A percentile compares a stretch with the other conserved stretches of the same genome.
phyloP scores from a whole-genome alignment of 2,329 filamentous ascomycete genomes.

The Penicillium capsulatum region DNA sequence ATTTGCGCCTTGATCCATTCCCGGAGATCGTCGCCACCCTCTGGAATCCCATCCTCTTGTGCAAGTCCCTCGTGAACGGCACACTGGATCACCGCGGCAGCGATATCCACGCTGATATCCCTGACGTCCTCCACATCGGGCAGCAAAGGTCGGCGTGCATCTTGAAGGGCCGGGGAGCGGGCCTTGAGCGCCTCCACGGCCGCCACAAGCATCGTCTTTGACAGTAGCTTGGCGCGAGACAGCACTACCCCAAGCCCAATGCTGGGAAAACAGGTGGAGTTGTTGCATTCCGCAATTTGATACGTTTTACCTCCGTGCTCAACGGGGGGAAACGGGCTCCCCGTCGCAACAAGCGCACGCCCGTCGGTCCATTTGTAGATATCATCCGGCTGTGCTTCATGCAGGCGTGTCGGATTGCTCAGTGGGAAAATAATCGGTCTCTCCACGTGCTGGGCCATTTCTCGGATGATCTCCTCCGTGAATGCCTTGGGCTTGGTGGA shows the following conservation, averaged over 20 bases:
- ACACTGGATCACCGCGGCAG: constrained; percentile 66
- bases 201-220: constrained; percentile 75
- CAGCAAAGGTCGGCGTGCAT: constrained; percentile 62
- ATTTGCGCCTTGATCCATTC: constrained; percentile 42
- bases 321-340: constrained; percentile 75
- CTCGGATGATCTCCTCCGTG: constrained; percentile 66
- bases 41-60: constrained; percentile 62
- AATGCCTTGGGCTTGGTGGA: constrained; percentile 75
- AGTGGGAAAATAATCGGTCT: constrained; percentile 76
- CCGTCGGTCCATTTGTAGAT: constrained; percentile 75
- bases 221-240: constrained; percentile 61
- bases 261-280: constrained; percentile 78
- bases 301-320: constrained; percentile 53
- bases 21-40: constrained; percentile 32
- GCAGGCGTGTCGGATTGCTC: constrained; percentile 77
- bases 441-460: constrained; percentile 69
- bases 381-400: constrained; percentile 75
- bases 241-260: constrained; percentile 78
- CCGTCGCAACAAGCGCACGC: constrained; percentile 73
- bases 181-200: constrained; percentile 69
- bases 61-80: constrained; percentile 67
- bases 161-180: constrained; percentile 65
- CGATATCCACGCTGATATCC: constrained; percentile 72
- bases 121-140: constrained; percentile 72
- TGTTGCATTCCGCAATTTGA: constrained; percentile 81